A percentile compares a stretch with the other conserved stretches of the same genome.
These are phyloP conservation scores for Backusella macrospora DNA, from an alignment of 192 early-diverging fungal genomes.

Conservation along the genomic window DNA sequence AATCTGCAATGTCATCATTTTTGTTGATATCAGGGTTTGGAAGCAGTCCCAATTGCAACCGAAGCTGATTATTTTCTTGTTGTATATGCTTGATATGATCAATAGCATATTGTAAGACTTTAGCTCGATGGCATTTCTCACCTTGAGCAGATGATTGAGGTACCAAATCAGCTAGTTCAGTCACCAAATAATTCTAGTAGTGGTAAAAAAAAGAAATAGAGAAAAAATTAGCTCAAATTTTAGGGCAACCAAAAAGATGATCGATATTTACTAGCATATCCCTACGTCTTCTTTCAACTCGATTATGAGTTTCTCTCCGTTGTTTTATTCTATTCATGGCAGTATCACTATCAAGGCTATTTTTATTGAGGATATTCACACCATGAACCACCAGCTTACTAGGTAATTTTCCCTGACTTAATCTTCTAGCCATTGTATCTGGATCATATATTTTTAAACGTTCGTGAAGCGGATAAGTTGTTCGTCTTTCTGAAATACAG, in stretches of 20 bases:
- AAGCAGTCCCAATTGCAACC: conserved; percentile 17
- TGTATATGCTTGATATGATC: conserved; percentile 65
- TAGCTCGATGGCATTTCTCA: conserved; percentile 54
- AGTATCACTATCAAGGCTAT: conserved; percentile 68
- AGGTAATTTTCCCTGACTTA: conserved; percentile 24
- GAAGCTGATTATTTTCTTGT: conserved; percentile 52
- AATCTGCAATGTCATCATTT: too few relatives aligned
- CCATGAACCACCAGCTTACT: conserved; percentile 56
- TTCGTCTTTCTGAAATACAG: conserved; percentile 34
- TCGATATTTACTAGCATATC: conserved; percentile 56
- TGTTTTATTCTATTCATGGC: conserved; percentile 68
- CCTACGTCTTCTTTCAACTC: conserved; percentile 69
- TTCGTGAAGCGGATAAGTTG: conserved; percentile 38
- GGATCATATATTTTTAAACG: conserved; percentile 38
- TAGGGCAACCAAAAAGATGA: background rate
- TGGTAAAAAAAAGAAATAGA: background rate
- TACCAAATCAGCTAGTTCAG: conserved; percentile 46
- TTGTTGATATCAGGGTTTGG: background rate
- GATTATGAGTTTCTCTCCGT: conserved; percentile 73
- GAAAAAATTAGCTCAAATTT: background rate
- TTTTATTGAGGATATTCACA: conserved; percentile 74
- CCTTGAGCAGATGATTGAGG: conserved; percentile 35
- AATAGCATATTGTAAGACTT: conserved; percentile 45
- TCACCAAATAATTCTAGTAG: conserved; percentile 38
- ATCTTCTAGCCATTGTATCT: conserved; percentile 24